Conservation (phyloP, 2,329 filamentous ascomycete genomes). For the Annulohypoxylon truncatum region DNA sequence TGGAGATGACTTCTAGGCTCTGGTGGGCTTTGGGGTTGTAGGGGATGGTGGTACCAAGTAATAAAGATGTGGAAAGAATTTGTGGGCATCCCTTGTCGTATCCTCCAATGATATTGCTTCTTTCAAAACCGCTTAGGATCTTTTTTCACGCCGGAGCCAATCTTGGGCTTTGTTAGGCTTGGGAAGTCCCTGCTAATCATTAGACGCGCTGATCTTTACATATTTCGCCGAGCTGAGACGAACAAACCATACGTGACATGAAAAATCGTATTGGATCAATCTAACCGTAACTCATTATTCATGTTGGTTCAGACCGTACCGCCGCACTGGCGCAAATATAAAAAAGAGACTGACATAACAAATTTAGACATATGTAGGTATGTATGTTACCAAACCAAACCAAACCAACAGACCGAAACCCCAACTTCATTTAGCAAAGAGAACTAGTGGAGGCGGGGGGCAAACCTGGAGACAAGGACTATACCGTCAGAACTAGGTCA, state of each 20-base stretch:
- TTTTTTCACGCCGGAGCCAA: constrained; percentile 14
- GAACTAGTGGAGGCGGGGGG: constrained; percentile 8
- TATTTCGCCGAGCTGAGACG: constrained; percentile 34
- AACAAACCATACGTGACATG: constrained; percentile 3
- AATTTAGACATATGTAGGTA: too few relatives aligned
- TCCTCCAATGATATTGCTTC: constrained; percentile 19
- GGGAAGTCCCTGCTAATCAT: constrained; percentile 21
- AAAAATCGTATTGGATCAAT: neutral
- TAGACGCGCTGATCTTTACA: constrained; percentile 2
- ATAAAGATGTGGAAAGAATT: constrained; percentile 8
- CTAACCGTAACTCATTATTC: constrained; percentile 1
- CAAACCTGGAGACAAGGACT: constrained; percentile 1
- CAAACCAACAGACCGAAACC: constrained; percentile 4
- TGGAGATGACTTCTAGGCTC: constrained; percentile 6
- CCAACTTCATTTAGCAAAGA: constrained; percentile 1
- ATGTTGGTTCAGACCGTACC: neutral
- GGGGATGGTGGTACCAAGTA: constrained; percentile 6
- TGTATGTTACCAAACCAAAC: neutral
- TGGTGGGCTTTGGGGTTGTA: neutral
- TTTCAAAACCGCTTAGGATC: neutral
- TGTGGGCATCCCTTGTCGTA: constrained; percentile 15
- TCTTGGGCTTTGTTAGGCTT: constrained; percentile 1
- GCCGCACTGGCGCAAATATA: neutral
- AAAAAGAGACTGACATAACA: neutral
- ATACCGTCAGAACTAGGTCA: constrained; percentile 2